These are phyloP conservation scores for Phytopythium mirpurense DNA, from an alignment of 352 stramenopile species.

Conservation along the genomic window DNA sequence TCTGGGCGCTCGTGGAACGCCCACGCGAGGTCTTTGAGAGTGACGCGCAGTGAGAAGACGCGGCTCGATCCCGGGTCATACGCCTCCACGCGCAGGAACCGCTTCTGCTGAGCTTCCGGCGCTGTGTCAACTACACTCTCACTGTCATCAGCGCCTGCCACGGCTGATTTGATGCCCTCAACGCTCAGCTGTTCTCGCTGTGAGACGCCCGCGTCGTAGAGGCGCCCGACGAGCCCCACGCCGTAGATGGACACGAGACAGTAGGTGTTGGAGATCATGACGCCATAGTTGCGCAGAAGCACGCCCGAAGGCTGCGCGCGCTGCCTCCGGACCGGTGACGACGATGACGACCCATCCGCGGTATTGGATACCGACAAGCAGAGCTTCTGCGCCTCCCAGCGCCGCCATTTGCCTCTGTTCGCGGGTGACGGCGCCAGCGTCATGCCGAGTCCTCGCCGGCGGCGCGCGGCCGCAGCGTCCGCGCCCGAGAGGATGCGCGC, in stretches of 20 bases:
- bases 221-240: constrained; percentile 43
- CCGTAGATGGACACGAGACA: constrained; percentile 56
- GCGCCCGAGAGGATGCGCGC: constrained; percentile 20
- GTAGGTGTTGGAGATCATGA: constrained; percentile 57
- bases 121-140: not conserved
- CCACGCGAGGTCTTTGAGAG: constrained; percentile 49
- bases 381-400: constrained; percentile 26
- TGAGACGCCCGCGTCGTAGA: constrained; percentile 44
- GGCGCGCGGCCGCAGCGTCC: not conserved
- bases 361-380: constrained; percentile 14
- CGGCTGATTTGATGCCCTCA: not conserved
- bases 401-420: constrained; percentile 44
- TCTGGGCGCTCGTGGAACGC: constrained; percentile 38
- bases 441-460: constrained; percentile 26
- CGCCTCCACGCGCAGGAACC: constrained; percentile 41
- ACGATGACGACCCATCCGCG: not conserved
- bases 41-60: constrained; percentile 27
- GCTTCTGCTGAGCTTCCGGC: constrained; percentile 6
- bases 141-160: not conserved
- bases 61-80: constrained; percentile 40
- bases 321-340: constrained; percentile 3
- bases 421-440: constrained; percentile 18
- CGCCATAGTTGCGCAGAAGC: constrained; percentile 38
- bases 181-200: constrained; percentile 13
- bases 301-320: constrained; percentile 16